These are phyloP conservation scores for Monosporascus ibericus DNA, from an alignment of 2,329 filamentous ascomycete genomes.

Conservation along the genomic window DNA sequence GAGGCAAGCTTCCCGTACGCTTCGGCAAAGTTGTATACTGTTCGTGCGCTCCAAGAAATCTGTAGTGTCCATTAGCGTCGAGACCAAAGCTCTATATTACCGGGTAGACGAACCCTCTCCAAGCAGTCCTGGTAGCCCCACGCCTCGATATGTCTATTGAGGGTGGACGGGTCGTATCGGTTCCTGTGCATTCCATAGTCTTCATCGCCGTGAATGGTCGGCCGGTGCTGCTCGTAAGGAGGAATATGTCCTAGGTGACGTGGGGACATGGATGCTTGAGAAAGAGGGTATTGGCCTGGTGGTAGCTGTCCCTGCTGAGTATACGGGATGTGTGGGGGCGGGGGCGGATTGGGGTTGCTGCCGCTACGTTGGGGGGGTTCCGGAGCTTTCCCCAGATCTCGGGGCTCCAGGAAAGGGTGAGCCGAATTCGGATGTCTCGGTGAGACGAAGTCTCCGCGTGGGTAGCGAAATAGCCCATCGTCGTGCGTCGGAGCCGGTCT, in stretches of 20 bases:
- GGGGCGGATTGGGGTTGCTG: slow-evolving; percentile 23
- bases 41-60: slow-evolving; percentile 47
- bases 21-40: slow-evolving; percentile 51
- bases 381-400: slow-evolving; percentile 19
- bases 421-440: slow-evolving; percentile 17
- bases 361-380: slow-evolving; percentile 15
- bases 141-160: slow-evolving; percentile 44
- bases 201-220: slow-evolving; percentile 38
- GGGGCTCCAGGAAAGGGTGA: slow-evolving; percentile 21
- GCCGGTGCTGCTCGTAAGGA: slow-evolving; percentile 40
- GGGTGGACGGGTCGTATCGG: slow-evolving; percentile 37
- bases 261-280: slow-evolving; percentile 40
- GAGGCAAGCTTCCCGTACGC: slow-evolving; percentile 48
- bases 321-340: slow-evolving; percentile 32
- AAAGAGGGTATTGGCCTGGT: slow-evolving; percentile 37
- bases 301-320: slow-evolving; percentile 40
- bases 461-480: slow-evolving; percentile 23
- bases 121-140: slow-evolving; percentile 50
- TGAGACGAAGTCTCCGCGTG: slow-evolving; percentile 20
- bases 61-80: slow-evolving; percentile 21
- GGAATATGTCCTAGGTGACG: slow-evolving; percentile 38
- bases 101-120: slow-evolving; percentile 32
- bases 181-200: slow-evolving; percentile 34
- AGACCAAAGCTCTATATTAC: background rate
- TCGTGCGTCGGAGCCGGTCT: slow-evolving; percentile 22